Evolutionary conservation across 768 basidiomycete species (phyloP).

Genomic region (Crucibulum laeve): DNA sequence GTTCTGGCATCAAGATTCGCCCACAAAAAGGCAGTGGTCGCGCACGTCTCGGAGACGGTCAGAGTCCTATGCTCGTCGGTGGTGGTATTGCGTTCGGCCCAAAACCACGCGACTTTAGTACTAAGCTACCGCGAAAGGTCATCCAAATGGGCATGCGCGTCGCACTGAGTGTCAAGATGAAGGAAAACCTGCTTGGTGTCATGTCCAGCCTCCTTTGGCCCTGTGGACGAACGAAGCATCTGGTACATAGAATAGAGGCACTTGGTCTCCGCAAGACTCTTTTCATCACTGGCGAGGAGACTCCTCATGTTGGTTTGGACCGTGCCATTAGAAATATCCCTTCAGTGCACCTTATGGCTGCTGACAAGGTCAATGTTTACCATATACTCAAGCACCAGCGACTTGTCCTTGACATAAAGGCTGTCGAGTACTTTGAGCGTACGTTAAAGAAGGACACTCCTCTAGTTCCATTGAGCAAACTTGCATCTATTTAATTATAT

Average conservation of each 20-base stretch:
- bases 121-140: slow-evolving; percentile 90
- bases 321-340: slow-evolving; percentile 69
- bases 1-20: slow-evolving; percentile 85
- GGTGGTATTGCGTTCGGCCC: slow-evolving; percentile 94
- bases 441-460: slow-evolving; percentile 48
- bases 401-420: slow-evolving; percentile 75
- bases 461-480: slow-evolving; percentile 15
- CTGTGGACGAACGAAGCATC: slow-evolving; percentile 63
- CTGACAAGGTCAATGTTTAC: slow-evolving; percentile 71
- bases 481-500: not conserved
- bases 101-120: slow-evolving; percentile 87
- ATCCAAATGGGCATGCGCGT: slow-evolving; percentile 90
- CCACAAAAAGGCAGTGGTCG: slow-evolving; percentile 89
- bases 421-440: slow-evolving; percentile 75
- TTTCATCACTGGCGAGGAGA: slow-evolving; percentile 65
- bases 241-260: slow-evolving; percentile 56
- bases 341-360: slow-evolving; percentile 58
- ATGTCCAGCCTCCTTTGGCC: slow-evolving; percentile 73
- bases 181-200: slow-evolving; percentile 69
- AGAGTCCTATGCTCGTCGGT: slow-evolving; percentile 83
- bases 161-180: slow-evolving; percentile 80
- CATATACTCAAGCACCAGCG: slow-evolving; percentile 82
- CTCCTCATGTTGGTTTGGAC: slow-evolving; percentile 49
- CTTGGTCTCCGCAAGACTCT: slow-evolving; percentile 72
- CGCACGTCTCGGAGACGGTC: slow-evolving; percentile 87